phyloP scores from a whole-genome alignment of 768 basidiomycete genomes.

The Amanita thiersii region DNA sequence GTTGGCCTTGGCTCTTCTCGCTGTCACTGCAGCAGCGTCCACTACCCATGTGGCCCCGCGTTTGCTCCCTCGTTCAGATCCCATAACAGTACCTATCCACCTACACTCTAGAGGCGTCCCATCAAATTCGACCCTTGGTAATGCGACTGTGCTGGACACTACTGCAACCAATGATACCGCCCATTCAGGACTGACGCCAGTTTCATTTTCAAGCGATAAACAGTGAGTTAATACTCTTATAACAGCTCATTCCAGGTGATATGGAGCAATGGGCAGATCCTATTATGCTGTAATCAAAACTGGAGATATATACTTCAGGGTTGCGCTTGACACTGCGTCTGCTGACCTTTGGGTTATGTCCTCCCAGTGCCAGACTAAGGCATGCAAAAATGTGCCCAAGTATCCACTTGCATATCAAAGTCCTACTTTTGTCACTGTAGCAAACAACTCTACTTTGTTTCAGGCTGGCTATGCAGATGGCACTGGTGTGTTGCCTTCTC shows the following conservation, averaged over 20 bases:
- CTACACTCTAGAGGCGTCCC: constrained; percentile 6
- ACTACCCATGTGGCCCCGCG: constrained; percentile 15
- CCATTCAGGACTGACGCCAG: constrained; percentile 31
- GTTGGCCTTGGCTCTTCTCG: background rate
- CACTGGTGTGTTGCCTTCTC: constrained; percentile 40
- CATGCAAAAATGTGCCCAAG: constrained; percentile 52
- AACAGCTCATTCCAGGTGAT: background rate
- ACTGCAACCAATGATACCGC: constrained; percentile 21
- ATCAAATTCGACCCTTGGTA: constrained; percentile 6
- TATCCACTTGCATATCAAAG: constrained; percentile 66
- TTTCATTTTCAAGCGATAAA: constrained; percentile 39
- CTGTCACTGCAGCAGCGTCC: constrained; percentile 1
- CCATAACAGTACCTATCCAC: constrained; percentile 23
- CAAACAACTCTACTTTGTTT: constrained; percentile 55
- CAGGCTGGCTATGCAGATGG: constrained; percentile 56
- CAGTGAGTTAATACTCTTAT: constrained; percentile 24
- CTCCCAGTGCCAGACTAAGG: constrained; percentile 46
- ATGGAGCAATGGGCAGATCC: constrained; percentile 34
- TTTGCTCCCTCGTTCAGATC: constrained; percentile 15
- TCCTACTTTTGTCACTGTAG: constrained; percentile 53
- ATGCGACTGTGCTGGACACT: constrained; percentile 9
- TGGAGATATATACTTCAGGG: constrained; percentile 59
- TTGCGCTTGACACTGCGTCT: constrained; percentile 69
- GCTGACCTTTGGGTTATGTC: constrained; percentile 67
- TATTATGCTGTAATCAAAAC: constrained; percentile 56